Evolutionary conservation across 164 flowering plant species (phyloP), one percentile per base, ranked within the genome.

Genomic region (Berberis thunbergii): DNA sequence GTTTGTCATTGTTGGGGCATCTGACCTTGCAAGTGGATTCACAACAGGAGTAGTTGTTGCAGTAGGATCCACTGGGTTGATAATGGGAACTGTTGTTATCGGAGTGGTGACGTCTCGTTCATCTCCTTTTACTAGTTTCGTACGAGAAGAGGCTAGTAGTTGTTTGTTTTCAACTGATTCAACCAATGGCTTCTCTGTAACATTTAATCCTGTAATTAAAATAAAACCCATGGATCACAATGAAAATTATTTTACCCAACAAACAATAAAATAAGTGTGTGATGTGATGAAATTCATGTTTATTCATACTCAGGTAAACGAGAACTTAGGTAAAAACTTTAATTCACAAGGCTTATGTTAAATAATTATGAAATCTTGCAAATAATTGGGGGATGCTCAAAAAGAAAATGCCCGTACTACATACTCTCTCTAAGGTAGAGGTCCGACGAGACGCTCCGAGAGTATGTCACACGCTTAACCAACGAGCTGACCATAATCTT

Each of bases 31-130:
- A 46, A 49, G 13, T 43, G 70, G 70, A 13, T 60, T 60, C 3
- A 60, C 44, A 5, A 44, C 52, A 9, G 70, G 70, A n/a, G n/a
- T n/a, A 64, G 67, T 64, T 50, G 63, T 45, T 53, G 77, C 66
- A 11, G 64, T 72, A 41, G 81, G 78, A 43, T 80, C 73, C 59
- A 80, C 72, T 41, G 90, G 90, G 54, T 82, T 82, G 40, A 79
- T 64, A 4, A 77, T 61, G 1, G 96, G 93, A 63, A 85, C 71
- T 40, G 77, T 74, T 60, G 81, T 69, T 43, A 75, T 56, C n/a
- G 85, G 81, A 44, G 77, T 79, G 12, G 69, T 64, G 4, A 78
- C 74, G 57, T 87, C 97, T 65, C 65, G 57, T 70, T 78, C 75
- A 7, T 72, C 64, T 7, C 45, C 58, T 6, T 40, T 41, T 0